A percentile compares a stretch with the other conserved stretches of the same genome.
phyloP scores from a whole-genome alignment of 345 rosid species.

The Erysimum cheiranthoides region DNA sequence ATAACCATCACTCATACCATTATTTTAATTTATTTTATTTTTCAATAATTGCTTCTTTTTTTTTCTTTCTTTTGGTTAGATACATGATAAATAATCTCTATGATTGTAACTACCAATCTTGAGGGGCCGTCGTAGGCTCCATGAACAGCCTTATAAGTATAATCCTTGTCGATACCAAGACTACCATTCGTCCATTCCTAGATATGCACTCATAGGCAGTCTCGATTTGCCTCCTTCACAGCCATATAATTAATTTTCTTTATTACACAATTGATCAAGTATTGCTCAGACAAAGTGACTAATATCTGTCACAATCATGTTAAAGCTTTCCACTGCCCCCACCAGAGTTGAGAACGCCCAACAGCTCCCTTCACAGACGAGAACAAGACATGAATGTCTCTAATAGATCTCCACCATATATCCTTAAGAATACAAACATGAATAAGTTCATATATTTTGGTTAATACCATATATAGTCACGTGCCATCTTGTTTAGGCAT shows the following conservation, averaged over 20 bases:
- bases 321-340: too few species aligned
- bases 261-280: background rate
- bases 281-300: background rate
- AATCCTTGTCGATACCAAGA: background rate
- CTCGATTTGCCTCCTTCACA: background rate
- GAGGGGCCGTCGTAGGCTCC: background rate
- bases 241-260: background rate
- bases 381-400: background rate
- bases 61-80: too few species aligned
- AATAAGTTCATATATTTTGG: background rate
- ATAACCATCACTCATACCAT: background rate
- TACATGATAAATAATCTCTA: background rate
- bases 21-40: too few species aligned
- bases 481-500: background rate
- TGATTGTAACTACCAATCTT: background rate
- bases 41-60: background rate
- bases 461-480: background rate
- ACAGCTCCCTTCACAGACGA: background rate
- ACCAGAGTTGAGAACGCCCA: background rate
- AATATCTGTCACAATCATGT: background rate
- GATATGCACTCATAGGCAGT: background rate
- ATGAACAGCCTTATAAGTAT: background rate
- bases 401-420: background rate
- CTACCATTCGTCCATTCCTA: background rate
- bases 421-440: background rate